Base-by-base conservation (phyloP, 208 protist species). In the Trichomonas vaginalis region DNA sequence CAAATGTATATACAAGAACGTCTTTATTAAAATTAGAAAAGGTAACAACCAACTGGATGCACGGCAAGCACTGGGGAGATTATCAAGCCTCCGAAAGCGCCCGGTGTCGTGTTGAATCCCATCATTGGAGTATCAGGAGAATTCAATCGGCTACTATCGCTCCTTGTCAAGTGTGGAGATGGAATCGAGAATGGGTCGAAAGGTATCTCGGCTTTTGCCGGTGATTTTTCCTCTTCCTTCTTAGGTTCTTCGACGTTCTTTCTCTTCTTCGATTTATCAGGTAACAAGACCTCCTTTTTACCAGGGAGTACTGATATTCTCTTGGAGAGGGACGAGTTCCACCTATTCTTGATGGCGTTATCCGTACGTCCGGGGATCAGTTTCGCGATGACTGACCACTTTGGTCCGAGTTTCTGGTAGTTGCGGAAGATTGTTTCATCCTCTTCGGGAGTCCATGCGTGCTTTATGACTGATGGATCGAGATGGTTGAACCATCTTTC, bases 401-500 rank as follows among this genome's bases (percentile, higher is more conserved):
- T 88, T 48, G 40, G 40, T 32, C 82, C 82, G 17, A 48, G 17
- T 9, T 23, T 23, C 40, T 45, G 17, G 40, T 45, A 45, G 23
- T 45, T 23, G 8, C 48, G 35, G 40, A 47, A 88, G 37, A 88
- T 88, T 3, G 37, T 45, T 15, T 88, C 40, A 48, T 88, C 82
- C 37, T 88, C 82, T 42, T 88, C 82, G 0, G 35, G 82, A 35
- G 82, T 88, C 82, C 82, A 88, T 23, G 35, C 40, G 3, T 47
- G 14, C 32, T 88, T 88, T n/a, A 23, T 48, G 82, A 88, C 82
- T 14, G 23, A 45, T 42, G 82, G 82, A 48, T 88, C 40, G 82
- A 88, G 82, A 47, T 88, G 82, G 40, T 88, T 88, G 40, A 48
- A 88, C 82, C 82, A 88, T 23, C 82, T 46, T 48, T 88, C 82